phyloP scores from a whole-genome alignment of 208 protist species.

The Leishmania gerbilli region DNA sequence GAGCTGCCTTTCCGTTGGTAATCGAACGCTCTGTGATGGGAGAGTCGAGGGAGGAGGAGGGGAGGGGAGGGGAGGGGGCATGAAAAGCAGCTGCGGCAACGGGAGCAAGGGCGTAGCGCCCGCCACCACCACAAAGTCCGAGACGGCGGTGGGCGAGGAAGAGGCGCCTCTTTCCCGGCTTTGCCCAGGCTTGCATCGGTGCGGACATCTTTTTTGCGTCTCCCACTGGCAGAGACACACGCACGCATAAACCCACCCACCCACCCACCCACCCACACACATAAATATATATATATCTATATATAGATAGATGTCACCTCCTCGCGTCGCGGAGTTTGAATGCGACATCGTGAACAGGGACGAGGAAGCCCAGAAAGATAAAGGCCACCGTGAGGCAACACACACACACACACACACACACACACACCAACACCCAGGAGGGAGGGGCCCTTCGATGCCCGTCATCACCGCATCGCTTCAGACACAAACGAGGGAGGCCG shows the following conservation, averaged over 20 bases:
- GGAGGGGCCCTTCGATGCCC: not conserved
- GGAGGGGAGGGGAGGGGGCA: not conserved
- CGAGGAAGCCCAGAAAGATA: not conserved
- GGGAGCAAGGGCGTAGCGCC: not conserved
- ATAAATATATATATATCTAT: not conserved
- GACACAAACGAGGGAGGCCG: not conserved
- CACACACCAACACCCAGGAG: not conserved
- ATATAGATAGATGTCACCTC: not conserved
- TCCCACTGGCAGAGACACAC: not conserved
- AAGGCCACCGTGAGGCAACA: not conserved
- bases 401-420: not conserved
- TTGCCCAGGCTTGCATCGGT: not conserved
- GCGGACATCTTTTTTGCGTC: not conserved
- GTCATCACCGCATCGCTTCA: not conserved
- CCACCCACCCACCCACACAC: too few relatives aligned
- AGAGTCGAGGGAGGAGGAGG: not conserved
- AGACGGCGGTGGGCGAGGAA: not conserved
- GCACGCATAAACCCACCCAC: not conserved
- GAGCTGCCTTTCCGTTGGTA: not conserved
- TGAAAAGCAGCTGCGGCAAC: not conserved
- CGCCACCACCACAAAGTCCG: conserved; percentile 6
- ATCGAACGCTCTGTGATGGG: not conserved
- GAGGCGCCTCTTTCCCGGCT: not conserved
- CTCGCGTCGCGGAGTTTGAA: not conserved
- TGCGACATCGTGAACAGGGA: not conserved